Evolutionary conservation across 176 grass and related monocot genomes (phyloP).

Genomic region (Saccharum spontaneum): DNA sequence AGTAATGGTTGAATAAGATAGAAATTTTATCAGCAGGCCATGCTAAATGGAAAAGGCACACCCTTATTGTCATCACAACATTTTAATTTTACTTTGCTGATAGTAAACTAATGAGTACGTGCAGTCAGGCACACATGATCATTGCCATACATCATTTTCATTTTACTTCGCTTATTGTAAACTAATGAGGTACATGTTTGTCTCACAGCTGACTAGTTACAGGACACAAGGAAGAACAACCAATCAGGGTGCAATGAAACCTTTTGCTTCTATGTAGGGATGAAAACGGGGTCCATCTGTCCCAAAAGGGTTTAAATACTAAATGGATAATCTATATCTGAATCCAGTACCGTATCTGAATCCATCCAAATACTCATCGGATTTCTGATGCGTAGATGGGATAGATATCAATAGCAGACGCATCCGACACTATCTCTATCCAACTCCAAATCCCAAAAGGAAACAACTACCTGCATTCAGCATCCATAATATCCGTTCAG

Average conservation of each 20-base stretch:
- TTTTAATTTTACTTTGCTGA: constrained; percentile 19
- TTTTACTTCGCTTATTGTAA: neutral
- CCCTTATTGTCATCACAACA: neutral
- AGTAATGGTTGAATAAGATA: neutral
- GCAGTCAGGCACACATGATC: neutral
- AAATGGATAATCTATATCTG: neutral
- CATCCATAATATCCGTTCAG: neutral
- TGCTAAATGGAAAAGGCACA: neutral
- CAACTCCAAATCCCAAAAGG: neutral
- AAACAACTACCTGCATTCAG: neutral
- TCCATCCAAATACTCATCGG: neutral
- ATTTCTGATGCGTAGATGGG: neutral
- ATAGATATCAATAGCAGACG: neutral
- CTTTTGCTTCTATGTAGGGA: neutral
- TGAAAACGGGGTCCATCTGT: neutral
- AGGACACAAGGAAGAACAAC: neutral
- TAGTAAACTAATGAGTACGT: neutral
- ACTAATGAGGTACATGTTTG: neutral
- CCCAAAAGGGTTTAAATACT: neutral
- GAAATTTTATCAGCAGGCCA: neutral
- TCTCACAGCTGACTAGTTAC: neutral
- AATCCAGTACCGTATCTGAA: neutral
- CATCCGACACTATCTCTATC: neutral
- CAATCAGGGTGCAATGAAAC: neutral
- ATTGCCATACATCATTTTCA: neutral